phyloP scores from a whole-genome alignment of 2,329 filamentous ascomycete species.

The Dactylonectria estremocensis region DNA sequence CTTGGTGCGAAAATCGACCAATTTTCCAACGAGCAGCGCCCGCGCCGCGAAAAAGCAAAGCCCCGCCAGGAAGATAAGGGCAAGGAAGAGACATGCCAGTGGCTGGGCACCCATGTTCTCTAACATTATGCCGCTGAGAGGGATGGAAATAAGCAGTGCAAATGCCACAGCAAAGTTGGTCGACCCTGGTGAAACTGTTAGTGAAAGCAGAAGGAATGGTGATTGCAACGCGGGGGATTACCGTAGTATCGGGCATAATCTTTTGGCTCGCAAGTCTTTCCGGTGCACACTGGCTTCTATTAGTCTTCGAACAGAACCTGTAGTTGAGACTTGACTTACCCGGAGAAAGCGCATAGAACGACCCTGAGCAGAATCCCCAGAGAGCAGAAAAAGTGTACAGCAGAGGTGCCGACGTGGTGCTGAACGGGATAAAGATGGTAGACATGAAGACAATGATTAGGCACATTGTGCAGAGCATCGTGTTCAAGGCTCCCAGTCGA shows the following conservation, averaged over 20 bases:
- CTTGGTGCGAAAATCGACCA: constrained; percentile 13
- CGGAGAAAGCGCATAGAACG: constrained; percentile 58
- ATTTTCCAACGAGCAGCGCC: constrained; percentile 29
- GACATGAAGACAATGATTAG: constrained; percentile 57
- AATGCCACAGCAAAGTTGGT: constrained; percentile 61
- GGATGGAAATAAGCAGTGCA: constrained; percentile 59
- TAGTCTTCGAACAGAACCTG: background rate
- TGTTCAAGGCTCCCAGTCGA: constrained; percentile 59
- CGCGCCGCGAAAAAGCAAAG: constrained; percentile 44
- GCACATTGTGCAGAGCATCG: constrained; percentile 31
- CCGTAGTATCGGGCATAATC: constrained; percentile 61
- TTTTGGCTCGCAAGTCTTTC: constrained; percentile 59
- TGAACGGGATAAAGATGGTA: constrained; percentile 59
- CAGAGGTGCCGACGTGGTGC: constrained; percentile 53
- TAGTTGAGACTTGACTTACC: constrained; percentile 20
- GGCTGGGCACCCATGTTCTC: constrained; percentile 58
- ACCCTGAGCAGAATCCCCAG: constrained; percentile 63
- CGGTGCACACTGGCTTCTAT: constrained; percentile 55
- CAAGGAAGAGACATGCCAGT: constrained; percentile 62
- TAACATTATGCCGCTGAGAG: constrained; percentile 60
- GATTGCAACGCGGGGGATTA: background rate
- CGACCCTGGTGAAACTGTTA: constrained; percentile 56
- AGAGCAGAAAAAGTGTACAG: constrained; percentile 60
- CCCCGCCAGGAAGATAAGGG: constrained; percentile 53
- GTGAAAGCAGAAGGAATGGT: background rate